Conservation (phyloP, 2,329 filamentous ascomycete genomes). For the Reticulascus tulasneorum region DNA sequence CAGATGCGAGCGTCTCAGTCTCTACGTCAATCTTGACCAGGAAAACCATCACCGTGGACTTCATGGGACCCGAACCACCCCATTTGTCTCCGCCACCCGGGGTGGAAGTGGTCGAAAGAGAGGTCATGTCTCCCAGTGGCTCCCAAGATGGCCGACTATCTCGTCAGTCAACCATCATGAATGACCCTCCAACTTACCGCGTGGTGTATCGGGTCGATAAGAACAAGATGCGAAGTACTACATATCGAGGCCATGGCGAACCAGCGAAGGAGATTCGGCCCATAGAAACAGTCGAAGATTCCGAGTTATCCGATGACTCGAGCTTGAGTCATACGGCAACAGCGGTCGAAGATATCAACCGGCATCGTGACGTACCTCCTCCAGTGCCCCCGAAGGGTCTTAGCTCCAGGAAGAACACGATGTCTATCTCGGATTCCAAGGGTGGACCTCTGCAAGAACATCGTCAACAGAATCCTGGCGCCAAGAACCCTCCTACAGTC, state of each 20-base stretch:
- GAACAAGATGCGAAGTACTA: conserved; percentile 42
- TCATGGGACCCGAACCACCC: conserved; percentile 48
- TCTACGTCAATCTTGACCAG: conserved; percentile 56
- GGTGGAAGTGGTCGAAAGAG: conserved; percentile 55
- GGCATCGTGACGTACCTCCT: conserved; percentile 5
- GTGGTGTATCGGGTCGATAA: conserved; percentile 58
- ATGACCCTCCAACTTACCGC: conserved; percentile 38
- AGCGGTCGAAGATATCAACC: conserved; percentile 1
- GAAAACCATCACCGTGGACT: conserved; percentile 62
- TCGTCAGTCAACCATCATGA: conserved; percentile 16
- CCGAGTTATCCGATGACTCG: conserved; percentile 10
- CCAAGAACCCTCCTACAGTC: not conserved
- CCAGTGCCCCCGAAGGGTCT: conserved; percentile 18
- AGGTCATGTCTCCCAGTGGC: conserved; percentile 38
- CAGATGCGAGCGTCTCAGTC: conserved; percentile 56
- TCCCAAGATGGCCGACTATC: conserved; percentile 15
- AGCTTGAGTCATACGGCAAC: conserved; percentile 11
- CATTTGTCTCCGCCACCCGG: conserved; percentile 53
- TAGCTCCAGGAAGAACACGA: no score
- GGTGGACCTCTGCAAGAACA: conserved; percentile 2
- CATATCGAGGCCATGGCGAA: conserved; percentile 28
- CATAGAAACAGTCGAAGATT: conserved; percentile 23
- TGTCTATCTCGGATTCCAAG: no score
- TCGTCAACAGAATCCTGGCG: no score
- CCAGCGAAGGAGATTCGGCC: conserved; percentile 21